Evolutionary conservation across 768 basidiomycete genomes (phyloP).

Genomic region (Russula ochroleuca): DNA sequence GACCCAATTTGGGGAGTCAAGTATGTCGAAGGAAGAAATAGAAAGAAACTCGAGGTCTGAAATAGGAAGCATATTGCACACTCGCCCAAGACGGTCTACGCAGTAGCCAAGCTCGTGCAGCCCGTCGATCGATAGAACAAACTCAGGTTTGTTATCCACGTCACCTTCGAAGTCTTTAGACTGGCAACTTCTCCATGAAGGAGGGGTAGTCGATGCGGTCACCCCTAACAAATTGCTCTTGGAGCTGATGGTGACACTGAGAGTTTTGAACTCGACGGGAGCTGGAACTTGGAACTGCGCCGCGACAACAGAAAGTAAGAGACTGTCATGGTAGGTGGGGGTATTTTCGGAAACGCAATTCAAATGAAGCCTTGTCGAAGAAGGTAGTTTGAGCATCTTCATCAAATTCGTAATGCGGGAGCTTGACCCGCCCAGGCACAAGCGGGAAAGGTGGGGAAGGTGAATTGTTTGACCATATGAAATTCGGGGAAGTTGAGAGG

Average conservation of each 20-base stretch:
- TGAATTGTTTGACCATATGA: background rate
- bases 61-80: conserved; percentile 5
- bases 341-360: background rate
- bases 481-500: background rate
- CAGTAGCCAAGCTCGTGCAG: background rate
- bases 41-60: conserved; percentile 7
- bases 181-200: background rate
- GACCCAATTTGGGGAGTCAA: background rate
- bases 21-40: background rate
- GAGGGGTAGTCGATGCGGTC: background rate
- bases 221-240: background rate
- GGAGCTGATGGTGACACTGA: background rate
- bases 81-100: background rate
- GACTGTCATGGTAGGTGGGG: background rate
- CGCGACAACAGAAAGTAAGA: conserved; percentile 3
- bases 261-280: background rate
- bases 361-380: background rate
- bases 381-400: background rate
- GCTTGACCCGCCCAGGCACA: no score
- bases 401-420: no score
- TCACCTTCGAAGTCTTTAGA: background rate
- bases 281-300: background rate
- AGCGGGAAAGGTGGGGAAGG: no score
- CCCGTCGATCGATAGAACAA: background rate
- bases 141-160: background rate